Conservation (phyloP, 2,329 filamentous ascomycete species). For the Blastomyces parvus region DNA sequence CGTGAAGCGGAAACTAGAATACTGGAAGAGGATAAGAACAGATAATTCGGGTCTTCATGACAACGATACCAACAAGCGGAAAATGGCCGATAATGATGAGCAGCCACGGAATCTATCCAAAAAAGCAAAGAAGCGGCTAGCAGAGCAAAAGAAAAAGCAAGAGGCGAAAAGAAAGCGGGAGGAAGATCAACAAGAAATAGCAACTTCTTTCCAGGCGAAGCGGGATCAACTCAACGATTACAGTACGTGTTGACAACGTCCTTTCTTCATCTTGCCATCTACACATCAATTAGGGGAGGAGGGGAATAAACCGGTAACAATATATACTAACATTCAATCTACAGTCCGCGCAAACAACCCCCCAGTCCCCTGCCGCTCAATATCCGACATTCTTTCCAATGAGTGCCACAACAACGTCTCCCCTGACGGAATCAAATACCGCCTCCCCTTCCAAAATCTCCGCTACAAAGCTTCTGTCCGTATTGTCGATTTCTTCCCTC, state of each 20-base stretch:
- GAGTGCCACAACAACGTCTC: constrained; percentile 39
- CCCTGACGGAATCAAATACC: constrained; percentile 36
- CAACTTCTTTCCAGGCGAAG: constrained; percentile 15
- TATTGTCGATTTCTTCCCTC: constrained; percentile 73
- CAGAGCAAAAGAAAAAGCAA: constrained; percentile 17
- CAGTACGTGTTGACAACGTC: constrained; percentile 26
- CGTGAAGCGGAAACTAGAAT: constrained; percentile 54
- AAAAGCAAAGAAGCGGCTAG: not conserved
- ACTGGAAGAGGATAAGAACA: constrained; percentile 44
- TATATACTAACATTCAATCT: constrained; percentile 18
- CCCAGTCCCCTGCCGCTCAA: constrained; percentile 30
- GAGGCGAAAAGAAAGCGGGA: constrained; percentile 24
- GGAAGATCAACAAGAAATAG: constrained; percentile 22
- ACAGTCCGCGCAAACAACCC: constrained; percentile 41
- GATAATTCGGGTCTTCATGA: constrained; percentile 29
- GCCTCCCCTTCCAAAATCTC: constrained; percentile 62
- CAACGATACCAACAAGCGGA: constrained; percentile 8
- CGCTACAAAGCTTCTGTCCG: constrained; percentile 62
- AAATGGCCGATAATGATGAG: constrained; percentile 12
- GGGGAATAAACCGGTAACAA: constrained; percentile 12
- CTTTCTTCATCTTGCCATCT: not conserved
- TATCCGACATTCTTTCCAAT: constrained; percentile 44
- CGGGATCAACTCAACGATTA: constrained; percentile 30
- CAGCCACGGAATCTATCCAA: constrained; percentile 23
- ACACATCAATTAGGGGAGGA: constrained; percentile 13